These are phyloP conservation scores for Lipomyces chichibuensis DNA, from an alignment of 805 yeast genomes.

Conservation along the genomic window DNA sequence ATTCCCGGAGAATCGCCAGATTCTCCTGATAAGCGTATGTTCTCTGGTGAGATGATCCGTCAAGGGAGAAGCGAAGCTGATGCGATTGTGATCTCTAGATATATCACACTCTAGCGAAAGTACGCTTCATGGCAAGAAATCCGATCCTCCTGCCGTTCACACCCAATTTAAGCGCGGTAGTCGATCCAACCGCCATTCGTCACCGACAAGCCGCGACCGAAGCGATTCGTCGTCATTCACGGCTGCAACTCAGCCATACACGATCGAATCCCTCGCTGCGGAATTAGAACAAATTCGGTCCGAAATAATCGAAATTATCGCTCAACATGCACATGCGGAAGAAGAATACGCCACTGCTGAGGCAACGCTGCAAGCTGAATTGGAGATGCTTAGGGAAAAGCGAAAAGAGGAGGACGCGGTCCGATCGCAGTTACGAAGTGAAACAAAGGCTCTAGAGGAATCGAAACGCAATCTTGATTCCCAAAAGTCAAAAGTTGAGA, in stretches of 20 bases:
- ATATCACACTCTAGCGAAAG: neutral
- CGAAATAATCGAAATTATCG: conserved; percentile 42
- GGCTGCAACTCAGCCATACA: conserved; percentile 39
- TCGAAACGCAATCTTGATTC: conserved; percentile 45
- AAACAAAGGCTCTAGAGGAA: conserved; percentile 46
- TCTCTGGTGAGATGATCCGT: neutral
- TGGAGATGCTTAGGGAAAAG: conserved; percentile 40
- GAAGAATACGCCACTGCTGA: conserved; percentile 40
- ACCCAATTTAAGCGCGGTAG: conserved; percentile 30
- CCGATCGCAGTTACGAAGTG: conserved; percentile 44
- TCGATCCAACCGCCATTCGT: conserved; percentile 16
- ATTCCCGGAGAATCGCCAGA: conserved; percentile 16
- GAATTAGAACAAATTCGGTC: conserved; percentile 45
- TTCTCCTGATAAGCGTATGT: neutral
- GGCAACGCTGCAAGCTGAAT: conserved; percentile 39
- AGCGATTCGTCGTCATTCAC: conserved; percentile 31
- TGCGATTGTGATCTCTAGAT: neutral
- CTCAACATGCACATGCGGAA: conserved; percentile 39
- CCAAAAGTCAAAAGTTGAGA: conserved; percentile 43
- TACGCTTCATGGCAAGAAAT: neutral
- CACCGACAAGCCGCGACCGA: conserved; percentile 17
- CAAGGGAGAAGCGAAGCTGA: neutral
- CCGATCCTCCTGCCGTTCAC: conserved; percentile 17
- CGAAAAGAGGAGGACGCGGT: conserved; percentile 42
- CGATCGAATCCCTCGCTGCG: conserved; percentile 43